Conservation (phyloP, 306 rosid genomes). For the Rosa persica region DNA sequence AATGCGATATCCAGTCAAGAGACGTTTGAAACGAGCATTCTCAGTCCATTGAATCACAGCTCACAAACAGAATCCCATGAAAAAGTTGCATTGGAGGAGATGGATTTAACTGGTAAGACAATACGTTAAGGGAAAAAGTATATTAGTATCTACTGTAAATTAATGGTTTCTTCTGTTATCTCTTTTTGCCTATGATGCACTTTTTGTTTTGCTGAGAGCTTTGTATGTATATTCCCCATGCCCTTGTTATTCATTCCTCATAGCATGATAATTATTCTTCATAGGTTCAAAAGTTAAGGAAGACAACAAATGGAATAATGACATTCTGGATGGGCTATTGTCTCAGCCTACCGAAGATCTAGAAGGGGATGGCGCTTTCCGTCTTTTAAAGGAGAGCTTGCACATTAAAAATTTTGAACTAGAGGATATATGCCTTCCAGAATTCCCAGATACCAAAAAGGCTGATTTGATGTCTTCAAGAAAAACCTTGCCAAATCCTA, state of each 20-base stretch:
- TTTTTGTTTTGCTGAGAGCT: background rate
- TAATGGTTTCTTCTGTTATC: background rate
- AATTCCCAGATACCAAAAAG: slow-evolving; percentile 46
- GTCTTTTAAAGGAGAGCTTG: slow-evolving; percentile 62
- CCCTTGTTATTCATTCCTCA: slow-evolving; percentile 2
- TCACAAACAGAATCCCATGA: slow-evolving; percentile 30
- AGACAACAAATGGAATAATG: slow-evolving; percentile 31
- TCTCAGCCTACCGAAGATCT: slow-evolving; percentile 50
- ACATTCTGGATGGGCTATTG: slow-evolving; percentile 60
- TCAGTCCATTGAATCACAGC: slow-evolving; percentile 33
- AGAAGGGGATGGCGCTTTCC: slow-evolving; percentile 53
- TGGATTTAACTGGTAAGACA: slow-evolving; percentile 47
- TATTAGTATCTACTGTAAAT: background rate
- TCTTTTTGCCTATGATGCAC: background rate
- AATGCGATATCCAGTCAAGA: slow-evolving; percentile 48
- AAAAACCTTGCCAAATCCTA: slow-evolving; percentile 42
- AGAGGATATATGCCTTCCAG: slow-evolving; percentile 54
- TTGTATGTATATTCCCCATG: background rate
- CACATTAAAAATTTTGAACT: slow-evolving; percentile 62
- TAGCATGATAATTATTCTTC: slow-evolving; percentile 10
- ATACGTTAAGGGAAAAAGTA: background rate
- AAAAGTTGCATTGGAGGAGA: slow-evolving; percentile 27
- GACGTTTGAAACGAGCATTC: slow-evolving; percentile 34
- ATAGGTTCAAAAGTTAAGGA: slow-evolving; percentile 48
- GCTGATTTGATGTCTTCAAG: slow-evolving; percentile 44